Percentiles rank a stretch among this genome's conserved stretches.
phyloP scores from a whole-genome alignment of 352 stramenopile species.

The Phytopythium aichiense region DNA sequence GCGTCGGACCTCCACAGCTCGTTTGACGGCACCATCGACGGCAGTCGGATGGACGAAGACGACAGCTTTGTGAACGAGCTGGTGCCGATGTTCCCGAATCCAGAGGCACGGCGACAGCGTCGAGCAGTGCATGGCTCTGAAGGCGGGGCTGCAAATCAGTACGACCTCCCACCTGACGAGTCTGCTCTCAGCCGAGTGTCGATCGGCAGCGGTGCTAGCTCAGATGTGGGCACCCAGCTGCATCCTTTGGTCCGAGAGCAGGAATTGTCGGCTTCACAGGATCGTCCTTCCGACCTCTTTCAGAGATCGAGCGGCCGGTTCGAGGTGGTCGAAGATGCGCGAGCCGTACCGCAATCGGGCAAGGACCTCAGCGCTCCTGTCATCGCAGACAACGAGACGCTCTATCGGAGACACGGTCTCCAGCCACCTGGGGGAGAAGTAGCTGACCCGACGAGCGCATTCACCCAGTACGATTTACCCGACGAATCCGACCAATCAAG shows the following conservation, averaged over 20 bases:
- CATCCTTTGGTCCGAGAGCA: not conserved
- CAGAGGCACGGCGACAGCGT: not conserved
- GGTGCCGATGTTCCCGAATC: conserved; percentile 53
- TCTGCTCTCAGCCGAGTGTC: conserved; percentile 32
- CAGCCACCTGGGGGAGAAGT: not conserved
- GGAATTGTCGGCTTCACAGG: not conserved
- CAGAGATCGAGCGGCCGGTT: not conserved
- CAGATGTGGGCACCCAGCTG: not conserved
- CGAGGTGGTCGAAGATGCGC: not conserved
- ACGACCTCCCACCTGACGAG: conserved; percentile 29
- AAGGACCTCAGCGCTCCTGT: too few species aligned
- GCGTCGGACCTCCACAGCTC: conserved; percentile 59
- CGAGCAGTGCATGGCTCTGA: not conserved
- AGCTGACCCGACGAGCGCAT: not conserved
- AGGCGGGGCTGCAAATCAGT: conserved; percentile 14
- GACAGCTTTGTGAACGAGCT: conserved; percentile 57
- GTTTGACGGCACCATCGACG: conserved; percentile 44
- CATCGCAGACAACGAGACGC: not conserved
- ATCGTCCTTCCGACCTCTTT: not conserved
- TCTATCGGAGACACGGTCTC: not conserved
- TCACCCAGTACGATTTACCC: not conserved
- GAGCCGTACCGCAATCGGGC: not conserved
- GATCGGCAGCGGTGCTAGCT: not conserved
- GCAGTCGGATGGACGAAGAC: conserved; percentile 11
- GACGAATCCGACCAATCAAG: not conserved